Conservation (phyloP, 129 eudicot species). For the Flaveria linearis region DNA sequence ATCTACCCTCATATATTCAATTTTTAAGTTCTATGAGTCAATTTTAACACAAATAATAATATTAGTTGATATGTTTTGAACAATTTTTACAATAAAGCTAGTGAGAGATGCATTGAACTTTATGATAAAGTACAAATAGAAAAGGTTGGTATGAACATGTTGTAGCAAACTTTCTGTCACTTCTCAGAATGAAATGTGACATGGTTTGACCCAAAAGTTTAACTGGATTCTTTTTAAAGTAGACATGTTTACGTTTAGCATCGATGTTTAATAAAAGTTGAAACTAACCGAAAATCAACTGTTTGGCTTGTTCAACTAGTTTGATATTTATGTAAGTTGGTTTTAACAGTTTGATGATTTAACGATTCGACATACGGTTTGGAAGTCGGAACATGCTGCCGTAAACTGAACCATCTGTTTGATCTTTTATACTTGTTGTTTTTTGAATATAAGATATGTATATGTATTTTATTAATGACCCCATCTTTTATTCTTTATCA, state of each 20-base stretch:
- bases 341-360: not conserved
- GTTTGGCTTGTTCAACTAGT: not conserved
- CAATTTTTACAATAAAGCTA: conserved; percentile 17
- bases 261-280: too few species aligned
- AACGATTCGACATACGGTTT: not conserved
- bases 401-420: too few species aligned
- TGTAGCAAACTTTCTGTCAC: conserved; percentile 29
- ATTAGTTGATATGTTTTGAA: not conserved
- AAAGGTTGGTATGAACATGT: conserved; percentile 27
- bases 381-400: not conserved
- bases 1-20: not conserved
- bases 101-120: conserved; percentile 28
- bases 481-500: too few species aligned
- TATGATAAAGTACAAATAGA: conserved; percentile 20
- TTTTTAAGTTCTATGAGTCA: not conserved
- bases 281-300: not conserved
- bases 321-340: not conserved
- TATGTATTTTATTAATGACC: too few species aligned
- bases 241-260: not conserved
- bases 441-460: too few species aligned
- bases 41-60: conserved; percentile 9
- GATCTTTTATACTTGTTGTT: too few species aligned
- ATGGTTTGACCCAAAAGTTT: conserved; percentile 26
- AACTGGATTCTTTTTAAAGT: not conserved
- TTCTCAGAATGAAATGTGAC: conserved; percentile 13